Base-by-base conservation (phyloP, 331 rosid genomes). In the Pyracantha coccinea region DNA sequence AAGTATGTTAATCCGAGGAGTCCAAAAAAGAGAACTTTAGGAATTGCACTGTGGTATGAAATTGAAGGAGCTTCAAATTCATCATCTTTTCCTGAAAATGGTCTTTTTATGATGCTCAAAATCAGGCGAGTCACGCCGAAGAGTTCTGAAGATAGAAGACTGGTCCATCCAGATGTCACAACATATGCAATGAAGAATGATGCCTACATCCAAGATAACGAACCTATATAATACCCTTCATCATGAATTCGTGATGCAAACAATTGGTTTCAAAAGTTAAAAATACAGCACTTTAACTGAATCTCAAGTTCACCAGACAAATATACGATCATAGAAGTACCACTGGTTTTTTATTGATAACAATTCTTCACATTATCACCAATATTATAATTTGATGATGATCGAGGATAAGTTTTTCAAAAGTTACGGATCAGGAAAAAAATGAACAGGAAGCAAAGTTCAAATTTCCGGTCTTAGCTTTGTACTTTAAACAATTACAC, bases 1-100 rank as follows among this genome's bases (percentile, higher is more conserved):
- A 90, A 92, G 79, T 90, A 92, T 58, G 96, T 86, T 66, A 87
- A 77, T 29, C 97, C 97, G 69, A 92, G 94, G 80, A 92, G 92
- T 75, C 90, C 92, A 71, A 90, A 88, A 77, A 92, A 82, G 66
- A 86, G 89, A 74, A 92, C 68, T 75, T 54, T 79, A 19, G 97
- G 97, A 84, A 89, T 85, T 78, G 31, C 82, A 35, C 90, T 85
- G 72, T 92, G 92, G 80, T 88, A 90, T 59, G 82, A 69, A 68
- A 88, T 69, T 78, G 93, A 78, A 6, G 93, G 93, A 69, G 81
- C 88, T 63, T 86, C 89, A 67, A 88, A 80, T 78, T 85, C 86
- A 73, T 77, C 75, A 50, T 20, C 13, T 45, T 84, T 53, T 72
- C 81, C 78, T 32, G 76, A 2, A 77, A 80, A 88, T 20, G 65